Evolutionary conservation across 495 filamentous ascomycete genomes (phyloP), one percentile per base, ranked within the genome.

Genomic region (Amorphotheca resinae): DNA sequence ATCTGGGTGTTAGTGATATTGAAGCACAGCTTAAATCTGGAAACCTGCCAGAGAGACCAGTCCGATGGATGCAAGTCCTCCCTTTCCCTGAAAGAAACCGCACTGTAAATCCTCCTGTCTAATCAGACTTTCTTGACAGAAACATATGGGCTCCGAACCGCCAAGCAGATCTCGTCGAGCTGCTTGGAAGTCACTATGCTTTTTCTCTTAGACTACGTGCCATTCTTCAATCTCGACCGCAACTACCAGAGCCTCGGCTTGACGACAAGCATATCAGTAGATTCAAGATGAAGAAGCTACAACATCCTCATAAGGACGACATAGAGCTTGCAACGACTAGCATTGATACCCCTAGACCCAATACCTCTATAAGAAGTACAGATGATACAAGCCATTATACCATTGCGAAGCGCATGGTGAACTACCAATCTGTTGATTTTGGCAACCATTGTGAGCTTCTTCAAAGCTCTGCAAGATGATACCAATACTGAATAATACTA

Each of bases 121-220:
- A 7, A 6, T 22, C 8, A 22, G 6, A 8, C 25, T 50, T 11
- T 2, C 5, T 22, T 9, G 26, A 28, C 43, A 81, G 77, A 42
- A 82, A 86, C 49, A 70, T 87, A n/a, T 88, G 80, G 79, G 60
- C 68, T 36, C 82, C 81, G 8, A 72, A 77, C 46, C 54, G 62
- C 22, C 80, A 87, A 46, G 65, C 59, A 26, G 63, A 70, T 0
- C 52, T 67, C 1, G 68, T 86, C 25, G 64, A 60, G 37, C 37
- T 58, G 9, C 58, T 82, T 22, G 67, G 74, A 15, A 56, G 62
- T 16, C 62, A 70, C 30, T 88, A 84, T 53, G 73, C 72, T 16
- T 76, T 87, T 41, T 84, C 81, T 0, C 73, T 74, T 11, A 69
- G 82, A 46, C 60, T 86, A 17, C 66, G 76, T 28, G 76, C 70